Conservation (phyloP, 2,329 filamentous ascomycete genomes). For the Pseudogymnoascus sp. region DNA sequence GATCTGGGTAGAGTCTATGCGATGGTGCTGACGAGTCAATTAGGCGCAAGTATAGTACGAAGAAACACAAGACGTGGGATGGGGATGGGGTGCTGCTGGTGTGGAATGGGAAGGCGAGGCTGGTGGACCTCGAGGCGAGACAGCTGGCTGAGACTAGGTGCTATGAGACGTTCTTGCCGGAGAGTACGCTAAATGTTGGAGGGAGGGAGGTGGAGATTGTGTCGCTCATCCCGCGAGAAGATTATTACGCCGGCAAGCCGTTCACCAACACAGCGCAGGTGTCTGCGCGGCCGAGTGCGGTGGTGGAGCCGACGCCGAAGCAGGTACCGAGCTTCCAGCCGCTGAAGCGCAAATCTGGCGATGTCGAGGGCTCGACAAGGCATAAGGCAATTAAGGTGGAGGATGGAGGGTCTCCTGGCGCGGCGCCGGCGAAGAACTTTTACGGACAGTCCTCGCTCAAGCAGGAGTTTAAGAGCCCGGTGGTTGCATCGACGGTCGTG, state of each 20-base stretch:
- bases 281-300: conserved; percentile 11
- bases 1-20: background rate
- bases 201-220: conserved; percentile 66
- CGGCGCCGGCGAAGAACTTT: conserved; percentile 32
- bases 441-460: conserved; percentile 34
- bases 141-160: conserved; percentile 53
- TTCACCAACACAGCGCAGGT: conserved; percentile 31
- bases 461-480: conserved; percentile 53
- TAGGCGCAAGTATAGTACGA: conserved; percentile 61
- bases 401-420: conserved; percentile 12
- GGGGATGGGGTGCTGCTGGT: conserved; percentile 61
- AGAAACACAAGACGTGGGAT: conserved; percentile 74
- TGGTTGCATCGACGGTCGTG: conserved; percentile 46
- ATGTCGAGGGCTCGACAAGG: conserved; percentile 6
- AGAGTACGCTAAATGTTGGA: conserved; percentile 53
- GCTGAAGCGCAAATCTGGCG: background rate
- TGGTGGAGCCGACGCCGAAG: conserved; percentile 13
- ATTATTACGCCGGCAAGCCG: conserved; percentile 45
- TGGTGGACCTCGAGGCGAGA: conserved; percentile 57
- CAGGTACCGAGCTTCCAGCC: conserved; percentile 9
- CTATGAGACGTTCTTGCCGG: conserved; percentile 49
- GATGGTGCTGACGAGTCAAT: background rate
- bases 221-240: conserved; percentile 50
- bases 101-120: conserved; percentile 47
- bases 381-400: conserved; percentile 19